Evolutionary conservation across 2,329 filamentous ascomycete genomes (phyloP).

Genomic region (Aspergillus floridensis): DNA sequence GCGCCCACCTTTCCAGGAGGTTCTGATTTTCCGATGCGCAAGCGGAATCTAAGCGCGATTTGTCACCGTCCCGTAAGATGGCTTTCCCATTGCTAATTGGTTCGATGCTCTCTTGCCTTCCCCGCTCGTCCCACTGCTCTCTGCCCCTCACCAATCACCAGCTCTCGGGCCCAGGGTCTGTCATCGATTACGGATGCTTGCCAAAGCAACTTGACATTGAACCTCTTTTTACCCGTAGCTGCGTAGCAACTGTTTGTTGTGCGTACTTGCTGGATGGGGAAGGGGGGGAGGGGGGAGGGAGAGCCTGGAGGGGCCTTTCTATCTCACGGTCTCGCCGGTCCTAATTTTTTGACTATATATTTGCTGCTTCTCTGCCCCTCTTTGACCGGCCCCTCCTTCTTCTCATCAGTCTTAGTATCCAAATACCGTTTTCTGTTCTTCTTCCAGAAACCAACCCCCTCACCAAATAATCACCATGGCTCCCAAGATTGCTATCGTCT

Average conservation of each 20-base stretch:
- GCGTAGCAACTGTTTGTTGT: no score
- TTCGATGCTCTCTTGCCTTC: no score
- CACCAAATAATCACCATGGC: slow-evolving; percentile 61
- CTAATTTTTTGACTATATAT: not conserved
- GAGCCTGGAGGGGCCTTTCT: no score
- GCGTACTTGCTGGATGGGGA: no score
- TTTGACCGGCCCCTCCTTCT: not conserved
- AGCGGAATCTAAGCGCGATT: slow-evolving; percentile 18
- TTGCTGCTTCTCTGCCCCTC: not conserved
- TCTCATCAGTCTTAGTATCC: not conserved
- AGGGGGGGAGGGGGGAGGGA: no score
- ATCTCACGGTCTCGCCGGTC: not conserved
- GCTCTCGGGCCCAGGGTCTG: not conserved
- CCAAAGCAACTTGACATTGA: not conserved
- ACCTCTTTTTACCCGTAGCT: no score
- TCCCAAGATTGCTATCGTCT: slow-evolving; percentile 89
- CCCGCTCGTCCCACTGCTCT: not conserved
- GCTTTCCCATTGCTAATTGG: slow-evolving; percentile 3
- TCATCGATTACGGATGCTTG: slow-evolving; percentile 10
- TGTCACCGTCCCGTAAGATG: slow-evolving; percentile 37
- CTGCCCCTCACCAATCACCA: not conserved
- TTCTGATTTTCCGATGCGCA: no score
- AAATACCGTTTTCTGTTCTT: not conserved
- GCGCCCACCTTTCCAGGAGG: no score
- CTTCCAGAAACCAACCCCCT: slow-evolving; percentile 3